Conservation (phyloP, 225 moss, liverwort and hornwort genomes). For the Bryum argenteum region DNA sequence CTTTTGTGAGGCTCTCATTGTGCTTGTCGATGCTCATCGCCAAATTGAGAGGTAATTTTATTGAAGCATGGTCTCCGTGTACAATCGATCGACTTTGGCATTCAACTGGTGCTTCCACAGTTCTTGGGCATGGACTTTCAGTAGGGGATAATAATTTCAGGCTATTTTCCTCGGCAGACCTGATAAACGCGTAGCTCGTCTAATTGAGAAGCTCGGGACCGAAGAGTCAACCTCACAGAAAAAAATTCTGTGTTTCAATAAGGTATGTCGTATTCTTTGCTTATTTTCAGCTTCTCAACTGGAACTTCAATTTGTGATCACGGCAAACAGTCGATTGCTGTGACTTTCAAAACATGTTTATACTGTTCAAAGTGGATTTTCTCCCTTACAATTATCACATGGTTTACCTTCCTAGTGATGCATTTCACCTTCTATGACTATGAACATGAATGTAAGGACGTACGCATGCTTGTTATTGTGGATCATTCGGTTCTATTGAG, state of each 20-base stretch:
- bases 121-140: constrained; percentile 11
- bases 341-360: no score
- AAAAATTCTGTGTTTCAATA: constrained; percentile 81
- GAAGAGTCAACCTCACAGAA: constrained; percentile 78
- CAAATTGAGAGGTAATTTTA: constrained; percentile 74
- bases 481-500: background rate
- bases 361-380: no score
- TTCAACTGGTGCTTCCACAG: background rate
- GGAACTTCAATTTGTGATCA: no score
- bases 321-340: no score
- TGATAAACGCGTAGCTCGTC: constrained; percentile 79
- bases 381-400: no score
- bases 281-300: no score
- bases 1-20: constrained; percentile 85
- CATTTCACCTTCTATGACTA: background rate
- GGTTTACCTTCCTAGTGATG: background rate
- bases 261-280: constrained; percentile 38
- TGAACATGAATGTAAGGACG: background rate
- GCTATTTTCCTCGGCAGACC: constrained; percentile 55
- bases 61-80: background rate
- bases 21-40: constrained; percentile 93
- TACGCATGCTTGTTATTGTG: background rate
- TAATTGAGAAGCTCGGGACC: constrained; percentile 86
- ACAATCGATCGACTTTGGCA: constrained; percentile 4
- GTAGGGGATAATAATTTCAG: constrained; percentile 22